Evolutionary conservation across 768 basidiomycete species (phyloP).

Genomic region (Boletus reticulatus): DNA sequence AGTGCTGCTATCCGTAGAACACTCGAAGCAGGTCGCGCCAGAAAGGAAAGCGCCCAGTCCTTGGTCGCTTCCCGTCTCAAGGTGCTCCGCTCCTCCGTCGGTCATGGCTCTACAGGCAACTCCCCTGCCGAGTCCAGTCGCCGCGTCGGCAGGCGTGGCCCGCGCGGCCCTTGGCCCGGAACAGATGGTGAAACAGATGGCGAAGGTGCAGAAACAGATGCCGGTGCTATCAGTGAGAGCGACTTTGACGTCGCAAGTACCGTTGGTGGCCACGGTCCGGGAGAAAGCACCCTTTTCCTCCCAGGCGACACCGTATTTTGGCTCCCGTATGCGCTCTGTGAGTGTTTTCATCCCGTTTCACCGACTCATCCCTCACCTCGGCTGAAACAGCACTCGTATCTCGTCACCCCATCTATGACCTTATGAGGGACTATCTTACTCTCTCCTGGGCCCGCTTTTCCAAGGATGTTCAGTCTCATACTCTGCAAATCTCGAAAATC

Average conservation of each 20-base stretch:
- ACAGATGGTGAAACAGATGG: conserved; percentile 70
- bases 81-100: conserved; percentile 53
- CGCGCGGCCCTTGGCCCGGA: conserved; percentile 71
- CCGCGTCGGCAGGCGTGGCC: conserved; percentile 59
- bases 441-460: conserved; percentile 93
- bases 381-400: conserved; percentile 72
- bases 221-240: conserved; percentile 77
- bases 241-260: conserved; percentile 84
- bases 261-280: conserved; percentile 69
- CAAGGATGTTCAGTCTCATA: conserved; percentile 92
- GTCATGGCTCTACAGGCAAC: conserved; percentile 42
- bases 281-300: conserved; percentile 85
- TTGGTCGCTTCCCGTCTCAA: conserved; percentile 67
- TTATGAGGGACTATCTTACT: conserved; percentile 95
- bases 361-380: conserved; percentile 7
- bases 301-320: conserved; percentile 92
- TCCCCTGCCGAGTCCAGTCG: conserved; percentile 48
- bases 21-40: conserved; percentile 71
- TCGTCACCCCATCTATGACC: conserved; percentile 89
- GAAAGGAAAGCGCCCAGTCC: conserved; percentile 79
- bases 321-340: conserved; percentile 91
- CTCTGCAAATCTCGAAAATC: conserved; percentile 85
- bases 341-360: conserved; percentile 28
- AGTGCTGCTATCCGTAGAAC: conserved; percentile 81
- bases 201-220: conserved; percentile 69